These are phyloP conservation scores for Lanzia echinophila DNA, from an alignment of 2,329 filamentous ascomycete genomes.

Conservation along the genomic window DNA sequence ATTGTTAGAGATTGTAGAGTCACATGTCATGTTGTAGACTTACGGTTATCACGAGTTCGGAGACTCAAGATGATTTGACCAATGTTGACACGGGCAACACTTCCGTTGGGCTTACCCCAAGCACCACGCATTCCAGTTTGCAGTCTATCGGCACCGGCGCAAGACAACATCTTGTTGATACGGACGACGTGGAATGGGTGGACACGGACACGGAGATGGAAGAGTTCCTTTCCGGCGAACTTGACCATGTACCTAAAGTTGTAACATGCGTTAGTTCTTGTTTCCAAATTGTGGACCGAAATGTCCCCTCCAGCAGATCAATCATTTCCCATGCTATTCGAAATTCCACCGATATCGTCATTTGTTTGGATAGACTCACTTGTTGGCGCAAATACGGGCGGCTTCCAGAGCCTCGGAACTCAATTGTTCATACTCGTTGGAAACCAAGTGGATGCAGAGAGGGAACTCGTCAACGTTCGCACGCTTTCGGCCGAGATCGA, in stretches of 20 bases:
- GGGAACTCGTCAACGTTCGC: conserved; percentile 99
- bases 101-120: conserved; percentile 99
- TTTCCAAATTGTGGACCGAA: background rate
- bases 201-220: conserved; percentile 74
- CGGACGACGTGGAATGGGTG: conserved; percentile 99
- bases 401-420: conserved; percentile 99
- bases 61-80: conserved; percentile 98
- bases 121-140: conserved; percentile 99
- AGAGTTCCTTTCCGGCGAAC: conserved; percentile 64
- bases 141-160: conserved; percentile 99
- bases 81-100: conserved; percentile 99
- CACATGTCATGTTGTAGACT: conserved; percentile 32
- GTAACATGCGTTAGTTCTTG: background rate
- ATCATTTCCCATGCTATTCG: conserved; percentile 2
- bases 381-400: conserved; percentile 99
- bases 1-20: conserved; percentile 23
- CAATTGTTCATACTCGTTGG: conserved; percentile 99
- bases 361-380: conserved; percentile 45
- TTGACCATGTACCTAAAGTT: conserved; percentile 57
- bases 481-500: conserved; percentile 97
- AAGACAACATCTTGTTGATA: conserved; percentile 99
- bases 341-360: background rate
- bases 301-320: background rate
- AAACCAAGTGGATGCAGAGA: conserved; percentile 97
- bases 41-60: conserved; percentile 90